Percentiles rank a stretch among this genome's conserved stretches.
phyloP scores from a whole-genome alignment of 768 basidiomycete species.

The Suillus weaverae region DNA sequence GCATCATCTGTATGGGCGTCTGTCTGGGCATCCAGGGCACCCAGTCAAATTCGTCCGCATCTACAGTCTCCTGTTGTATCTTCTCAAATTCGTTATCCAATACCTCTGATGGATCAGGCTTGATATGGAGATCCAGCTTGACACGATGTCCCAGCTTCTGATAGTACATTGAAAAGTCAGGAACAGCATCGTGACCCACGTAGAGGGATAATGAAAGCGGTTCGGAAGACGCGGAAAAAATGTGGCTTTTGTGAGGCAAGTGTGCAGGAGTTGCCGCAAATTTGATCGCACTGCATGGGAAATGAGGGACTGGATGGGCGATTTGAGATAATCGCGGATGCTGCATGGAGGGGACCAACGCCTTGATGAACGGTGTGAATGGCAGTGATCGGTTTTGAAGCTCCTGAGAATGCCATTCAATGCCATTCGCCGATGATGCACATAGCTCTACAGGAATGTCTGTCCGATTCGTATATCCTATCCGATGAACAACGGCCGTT shows the following conservation, averaged over 20 bases:
- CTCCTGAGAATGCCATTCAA: not conserved
- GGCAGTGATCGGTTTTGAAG: not conserved
- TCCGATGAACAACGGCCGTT: constrained; percentile 13
- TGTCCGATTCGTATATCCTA: constrained; percentile 14
- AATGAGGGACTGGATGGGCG: not conserved
- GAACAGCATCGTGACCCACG: not conserved
- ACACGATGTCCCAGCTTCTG: not conserved
- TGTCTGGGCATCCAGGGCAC: not conserved
- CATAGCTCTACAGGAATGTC: not conserved
- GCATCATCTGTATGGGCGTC: not conserved
- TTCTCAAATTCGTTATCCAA: constrained; percentile 3
- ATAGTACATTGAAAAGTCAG: constrained; percentile 6
- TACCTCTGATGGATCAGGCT: constrained; percentile 11
- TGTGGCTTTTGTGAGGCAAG: not conserved
- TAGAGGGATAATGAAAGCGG: constrained; percentile 1
- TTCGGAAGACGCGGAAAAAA: constrained; percentile 2
- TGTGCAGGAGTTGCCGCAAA: constrained; percentile 9
- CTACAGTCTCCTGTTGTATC: not conserved
- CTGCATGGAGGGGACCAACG: constrained; percentile 4
- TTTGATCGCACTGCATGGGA: not conserved
- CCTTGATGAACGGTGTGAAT: not conserved
- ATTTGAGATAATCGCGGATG: not conserved
- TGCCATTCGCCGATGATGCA: not conserved
- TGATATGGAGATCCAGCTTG: not conserved
- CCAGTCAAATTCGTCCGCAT: not conserved